Evolutionary conservation across 1,284 basidiomycete genomes (phyloP), one percentile per base, ranked within the genome.

Genomic region (Cutaneotrichosporon arboriforme): DNA sequence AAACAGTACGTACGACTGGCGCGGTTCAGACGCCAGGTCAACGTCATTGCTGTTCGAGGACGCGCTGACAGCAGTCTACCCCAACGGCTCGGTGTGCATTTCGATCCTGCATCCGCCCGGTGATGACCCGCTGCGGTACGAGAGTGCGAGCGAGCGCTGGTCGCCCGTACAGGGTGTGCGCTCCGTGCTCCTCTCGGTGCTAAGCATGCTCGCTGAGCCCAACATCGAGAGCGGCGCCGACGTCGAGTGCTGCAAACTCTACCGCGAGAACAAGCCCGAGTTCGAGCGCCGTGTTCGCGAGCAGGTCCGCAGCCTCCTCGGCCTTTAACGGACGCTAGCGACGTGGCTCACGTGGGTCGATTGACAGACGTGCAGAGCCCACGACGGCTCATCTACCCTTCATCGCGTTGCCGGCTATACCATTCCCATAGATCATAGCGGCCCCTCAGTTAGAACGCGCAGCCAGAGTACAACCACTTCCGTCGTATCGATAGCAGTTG

Each of bases 141-240:
- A 99, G 72, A 84, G 87, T 58, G 92, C 94, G 0, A 91, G 88
- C 22, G 96, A 99, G 73, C 83, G 96, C 39, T 99, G 96, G 96
- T 93, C 89, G 55, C 96, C 96, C 15, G 93, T 98, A 4, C 74
- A 76, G 61, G 72, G 73, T 4, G 90, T 98, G 40, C 90, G 98
- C 77, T 97, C 96, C 73, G 96, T 98, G 57, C 81, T 93, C 51
- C 79, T 98, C 7, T 92, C 89, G 63, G 94, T 98, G 18, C 85
- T 98, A 62, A 94, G 90, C 51, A 97, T 99, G 94, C 83, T 99
- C n/a, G 93, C 96, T 85, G 94, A 98, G 78, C 96, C 96, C n/a
- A 99, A 99, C 76, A 81, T 97, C 50, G 96, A 99, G 77, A 91
- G 88, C 61, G 94, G 94, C 33, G 96, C 96, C 43, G 97, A 97